Base-by-base conservation (phyloP, 768 basidiomycete genomes). In the Amylocystis lapponica region DNA sequence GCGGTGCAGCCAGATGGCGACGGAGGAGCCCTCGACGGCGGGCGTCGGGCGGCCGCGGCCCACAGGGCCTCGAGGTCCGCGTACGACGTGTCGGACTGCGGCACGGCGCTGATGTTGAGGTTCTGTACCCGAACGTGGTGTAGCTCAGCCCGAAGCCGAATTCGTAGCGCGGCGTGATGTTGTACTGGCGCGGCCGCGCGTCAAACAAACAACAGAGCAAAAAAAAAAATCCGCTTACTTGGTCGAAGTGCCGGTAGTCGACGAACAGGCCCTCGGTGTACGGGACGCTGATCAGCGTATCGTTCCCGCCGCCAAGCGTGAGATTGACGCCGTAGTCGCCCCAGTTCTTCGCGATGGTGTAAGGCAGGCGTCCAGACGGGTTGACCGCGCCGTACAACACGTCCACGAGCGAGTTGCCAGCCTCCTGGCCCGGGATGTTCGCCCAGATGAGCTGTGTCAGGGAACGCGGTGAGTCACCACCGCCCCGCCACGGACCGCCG, bases 91-190 rank as follows among this genome's bases (percentile, higher is more conserved):
- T 71, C 65, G 14, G 51, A 45, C 8, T 55, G 41, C 3, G 38
- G 32, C 4, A 84, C 59, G 42, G 68, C 65, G 13, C 57, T 58
- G 26, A 87, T 63, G 3, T 67, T 50, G 10, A 93, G 65, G 25
- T 73, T 65, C 32, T 71, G 60, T 90, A 94, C 25, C 74, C 62
- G 61, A 94, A 97, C 2, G 65, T 74, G 29, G 93, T 85, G 67
- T 96, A 97, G 43, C 81, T 86, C 56, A 94, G 60, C 0, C 93
- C 93, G 58, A 81, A 94, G 4, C 93, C 93, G 59, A 97, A 97
- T 56, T 89, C 87, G 55, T 79, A 91, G 27, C 86, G 84, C 3
- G 89, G 89, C 0, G 71, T 71, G 49, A 90, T 87, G 48, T 81
- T 75, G 61, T 76, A 66, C 76, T 83, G 41, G 23, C 26, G 1